These are phyloP conservation scores for Candida manassasensis DNA, from an alignment of 805 yeast species.

Conservation along the genomic window DNA sequence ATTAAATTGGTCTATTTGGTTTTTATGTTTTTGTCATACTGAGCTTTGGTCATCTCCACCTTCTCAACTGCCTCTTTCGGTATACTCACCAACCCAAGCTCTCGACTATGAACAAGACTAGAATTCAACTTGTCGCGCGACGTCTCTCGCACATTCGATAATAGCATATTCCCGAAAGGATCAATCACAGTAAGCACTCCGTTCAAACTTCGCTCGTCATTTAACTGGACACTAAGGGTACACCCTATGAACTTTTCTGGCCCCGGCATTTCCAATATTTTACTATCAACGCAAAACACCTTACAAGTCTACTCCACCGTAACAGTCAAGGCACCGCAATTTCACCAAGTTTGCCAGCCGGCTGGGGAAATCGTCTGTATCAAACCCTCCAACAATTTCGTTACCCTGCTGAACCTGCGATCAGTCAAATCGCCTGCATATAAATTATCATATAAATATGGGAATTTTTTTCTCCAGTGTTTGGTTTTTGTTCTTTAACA, in stretches of 20 bases:
- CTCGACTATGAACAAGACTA: conserved; percentile 26
- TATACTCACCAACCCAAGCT: conserved; percentile 51
- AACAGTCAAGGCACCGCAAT: too few species aligned
- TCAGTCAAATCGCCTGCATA: too few species aligned
- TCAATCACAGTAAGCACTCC: conserved; percentile 39
- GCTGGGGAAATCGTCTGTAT: too few species aligned
- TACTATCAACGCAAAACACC: not conserved
- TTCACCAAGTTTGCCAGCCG: too few species aligned
- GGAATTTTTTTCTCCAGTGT: not conserved
- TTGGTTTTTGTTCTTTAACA: conserved; percentile 20
- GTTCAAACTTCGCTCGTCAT: conserved; percentile 29
- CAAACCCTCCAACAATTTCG: too few species aligned
- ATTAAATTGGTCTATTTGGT: too few species aligned
- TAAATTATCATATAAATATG: too few species aligned
- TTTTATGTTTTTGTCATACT: not conserved
- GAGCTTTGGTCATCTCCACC: not conserved
- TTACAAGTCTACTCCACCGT: not conserved
- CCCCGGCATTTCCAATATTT: conserved; percentile 1
- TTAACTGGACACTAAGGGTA: conserved; percentile 21
- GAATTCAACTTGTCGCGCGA: conserved; percentile 23
- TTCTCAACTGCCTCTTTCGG: conserved; percentile 37
- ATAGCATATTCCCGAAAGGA: conserved; percentile 38
- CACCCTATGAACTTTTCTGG: conserved; percentile 30
- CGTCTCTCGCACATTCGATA: conserved; percentile 32
- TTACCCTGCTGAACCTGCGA: too few species aligned